phyloP scores from a whole-genome alignment of 2,329 filamentous ascomycete species.

The Phaeomoniella chlamydospora region DNA sequence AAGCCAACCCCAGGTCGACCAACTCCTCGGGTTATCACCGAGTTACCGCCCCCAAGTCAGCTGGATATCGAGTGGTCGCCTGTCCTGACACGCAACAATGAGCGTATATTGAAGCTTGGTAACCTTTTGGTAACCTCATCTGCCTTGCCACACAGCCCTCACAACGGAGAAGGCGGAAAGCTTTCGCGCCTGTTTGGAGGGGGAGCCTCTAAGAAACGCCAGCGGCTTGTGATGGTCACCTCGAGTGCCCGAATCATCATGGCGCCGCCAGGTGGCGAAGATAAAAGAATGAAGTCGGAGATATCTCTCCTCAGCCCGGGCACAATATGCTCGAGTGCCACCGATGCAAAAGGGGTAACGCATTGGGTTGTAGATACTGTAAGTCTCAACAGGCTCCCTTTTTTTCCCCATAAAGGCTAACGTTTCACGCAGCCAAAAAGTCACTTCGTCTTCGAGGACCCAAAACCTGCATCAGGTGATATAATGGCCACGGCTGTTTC shows the following conservation, averaged over 20 bases:
- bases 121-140: conserved; percentile 76
- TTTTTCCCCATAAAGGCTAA: no score
- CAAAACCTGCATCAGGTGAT: conserved; percentile 55
- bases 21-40: conserved; percentile 75
- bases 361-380: conserved; percentile 91
- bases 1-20: conserved; percentile 39
- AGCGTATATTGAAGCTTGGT: conserved; percentile 85
- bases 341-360: conserved; percentile 74
- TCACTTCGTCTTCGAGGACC: conserved; percentile 86
- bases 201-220: conserved; percentile 79
- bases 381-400: no score
- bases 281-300: conserved; percentile 89
- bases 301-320: conserved; percentile 68
- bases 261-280: conserved; percentile 80
- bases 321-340: conserved; percentile 63
- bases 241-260: conserved; percentile 81
- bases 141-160: conserved; percentile 60
- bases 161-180: conserved; percentile 56
- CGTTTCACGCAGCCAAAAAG: conserved; percentile 53
- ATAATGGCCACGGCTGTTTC: conserved; percentile 51
- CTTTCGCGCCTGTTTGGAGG: conserved; percentile 83
- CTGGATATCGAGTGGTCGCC: conserved; percentile 98
- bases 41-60: conserved; percentile 90
- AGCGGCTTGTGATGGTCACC: conserved; percentile 87
- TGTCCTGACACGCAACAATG: conserved; percentile 77